Evolutionary conservation across 768 basidiomycete species (phyloP).

Genomic region (Mycena rosella): DNA sequence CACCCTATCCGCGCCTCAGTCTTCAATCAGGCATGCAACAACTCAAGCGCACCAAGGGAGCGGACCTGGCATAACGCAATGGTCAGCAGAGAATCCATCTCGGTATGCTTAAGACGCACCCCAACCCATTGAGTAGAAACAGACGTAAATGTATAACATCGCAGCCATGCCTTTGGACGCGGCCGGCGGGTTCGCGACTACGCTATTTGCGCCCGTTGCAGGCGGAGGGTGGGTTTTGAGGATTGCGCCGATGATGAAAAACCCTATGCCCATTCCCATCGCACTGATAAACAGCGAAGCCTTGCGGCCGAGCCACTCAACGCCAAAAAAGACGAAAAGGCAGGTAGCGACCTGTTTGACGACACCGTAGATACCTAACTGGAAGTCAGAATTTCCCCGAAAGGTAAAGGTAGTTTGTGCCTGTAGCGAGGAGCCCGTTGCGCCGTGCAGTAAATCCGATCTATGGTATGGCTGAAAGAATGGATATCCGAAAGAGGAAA

Average conservation of each 20-base stretch:
- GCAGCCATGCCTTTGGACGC: constrained; percentile 87
- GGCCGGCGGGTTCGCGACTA: constrained; percentile 56
- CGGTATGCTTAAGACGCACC: constrained; percentile 53
- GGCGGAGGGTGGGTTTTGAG: constrained; percentile 82
- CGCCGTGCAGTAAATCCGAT: constrained; percentile 74
- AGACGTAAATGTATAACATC: constrained; percentile 88
- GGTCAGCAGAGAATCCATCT: background rate
- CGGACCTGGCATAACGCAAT: constrained; percentile 46
- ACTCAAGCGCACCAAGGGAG: constrained; percentile 50
- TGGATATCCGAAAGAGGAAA: constrained; percentile 20
- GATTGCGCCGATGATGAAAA: constrained; percentile 89
- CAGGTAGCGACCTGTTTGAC: constrained; percentile 77
- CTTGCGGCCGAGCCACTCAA: constrained; percentile 78
- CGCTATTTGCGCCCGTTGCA: constrained; percentile 39
- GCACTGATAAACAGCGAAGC: constrained; percentile 79
- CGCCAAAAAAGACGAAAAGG: constrained; percentile 75
- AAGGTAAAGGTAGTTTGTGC: constrained; percentile 48
- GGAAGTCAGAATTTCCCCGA: background rate
- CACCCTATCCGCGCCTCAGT: constrained; percentile 47
- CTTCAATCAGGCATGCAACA: too few species aligned
- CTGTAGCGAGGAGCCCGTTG: constrained; percentile 78
- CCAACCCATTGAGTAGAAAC: constrained; percentile 92
- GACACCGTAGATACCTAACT: constrained; percentile 47
- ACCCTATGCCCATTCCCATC: constrained; percentile 81
- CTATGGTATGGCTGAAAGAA: constrained; percentile 44